phyloP scores from a whole-genome alignment of 805 yeast genomes.

The Hemisphaericaspora nanyangensis region DNA sequence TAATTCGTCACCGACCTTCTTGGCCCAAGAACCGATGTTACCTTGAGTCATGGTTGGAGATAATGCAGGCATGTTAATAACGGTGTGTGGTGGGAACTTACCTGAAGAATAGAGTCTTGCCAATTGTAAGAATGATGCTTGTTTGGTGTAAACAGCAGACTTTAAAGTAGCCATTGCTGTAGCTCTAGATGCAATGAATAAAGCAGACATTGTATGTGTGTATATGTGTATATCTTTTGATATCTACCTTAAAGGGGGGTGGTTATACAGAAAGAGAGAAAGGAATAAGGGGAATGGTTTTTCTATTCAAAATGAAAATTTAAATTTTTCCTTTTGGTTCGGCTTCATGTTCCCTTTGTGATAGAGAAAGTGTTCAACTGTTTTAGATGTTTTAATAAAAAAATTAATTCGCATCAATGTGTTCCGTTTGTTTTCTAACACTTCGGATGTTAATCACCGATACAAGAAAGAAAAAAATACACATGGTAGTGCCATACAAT shows the following conservation, averaged over 20 bases:
- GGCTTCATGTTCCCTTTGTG: too few species aligned
- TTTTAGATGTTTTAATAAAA: too few species aligned
- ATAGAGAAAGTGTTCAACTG: too few species aligned
- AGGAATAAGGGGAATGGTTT: too few species aligned
- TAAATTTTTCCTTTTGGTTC: too few species aligned
- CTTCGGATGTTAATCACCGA: neutral
- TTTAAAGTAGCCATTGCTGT: conserved; percentile 16
- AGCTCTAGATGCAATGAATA: conserved; percentile 31
- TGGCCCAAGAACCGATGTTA: conserved; percentile 84
- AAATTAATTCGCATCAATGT: conserved; percentile 19
- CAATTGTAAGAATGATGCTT: conserved; percentile 22
- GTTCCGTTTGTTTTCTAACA: conserved; percentile 14
- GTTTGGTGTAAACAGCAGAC: conserved; percentile 9
- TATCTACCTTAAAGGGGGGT: too few species aligned
- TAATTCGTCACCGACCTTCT: conserved; percentile 82
- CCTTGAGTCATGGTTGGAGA: conserved; percentile 99
- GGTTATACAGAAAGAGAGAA: too few species aligned
- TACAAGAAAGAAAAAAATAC: too few species aligned
- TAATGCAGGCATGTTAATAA: conserved; percentile 96
- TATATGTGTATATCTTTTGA: conserved; percentile 1
- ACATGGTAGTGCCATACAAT: too few species aligned
- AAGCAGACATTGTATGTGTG: conserved; percentile 27
- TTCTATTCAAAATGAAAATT: too few species aligned
- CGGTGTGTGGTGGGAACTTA: conserved; percentile 74
- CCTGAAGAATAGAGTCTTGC: conserved; percentile 41